Conservation (phyloP, 2,329 filamentous ascomycete species). For the Huntiella savannae region DNA sequence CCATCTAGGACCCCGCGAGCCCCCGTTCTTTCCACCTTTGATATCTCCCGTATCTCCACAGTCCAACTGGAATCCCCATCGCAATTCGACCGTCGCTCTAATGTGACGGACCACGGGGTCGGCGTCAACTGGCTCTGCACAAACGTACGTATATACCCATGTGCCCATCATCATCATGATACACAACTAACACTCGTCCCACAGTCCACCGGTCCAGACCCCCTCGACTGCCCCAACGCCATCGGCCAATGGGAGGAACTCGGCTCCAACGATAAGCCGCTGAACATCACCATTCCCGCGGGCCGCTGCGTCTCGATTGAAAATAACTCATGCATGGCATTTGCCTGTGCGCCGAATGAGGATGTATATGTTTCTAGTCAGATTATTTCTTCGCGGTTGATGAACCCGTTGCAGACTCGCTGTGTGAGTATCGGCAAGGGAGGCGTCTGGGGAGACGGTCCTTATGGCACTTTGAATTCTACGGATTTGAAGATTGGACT, state of each 20-base stretch:
- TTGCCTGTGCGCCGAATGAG: conserved; percentile 9
- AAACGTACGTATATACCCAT: conserved; percentile 1
- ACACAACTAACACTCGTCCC: background rate
- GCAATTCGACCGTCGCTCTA: background rate
- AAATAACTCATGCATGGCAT: conserved; percentile 7
- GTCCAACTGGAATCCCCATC: too few species aligned
- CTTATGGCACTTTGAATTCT: background rate
- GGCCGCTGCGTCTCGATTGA: conserved; percentile 9
- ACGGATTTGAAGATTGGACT: conserved; percentile 7
- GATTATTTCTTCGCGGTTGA: conserved; percentile 6
- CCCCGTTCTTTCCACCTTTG: too few species aligned
- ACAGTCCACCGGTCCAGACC: conserved; percentile 8
- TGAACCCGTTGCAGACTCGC: conserved; percentile 9
- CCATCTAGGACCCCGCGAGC: too few species aligned
- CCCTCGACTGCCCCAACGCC: conserved; percentile 8
- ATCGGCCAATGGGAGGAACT: conserved; percentile 8
- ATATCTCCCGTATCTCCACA: too few species aligned
- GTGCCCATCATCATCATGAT: background rate
- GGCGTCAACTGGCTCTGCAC: conserved; percentile 11
- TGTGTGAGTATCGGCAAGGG: conserved; percentile 4
- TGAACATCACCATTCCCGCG: background rate
- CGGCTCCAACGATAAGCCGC: background rate
- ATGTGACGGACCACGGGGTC: conserved; percentile 2
- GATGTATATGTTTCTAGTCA: conserved; percentile 5
- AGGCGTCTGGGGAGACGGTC: conserved; percentile 8